A percentile compares a stretch with the other conserved stretches of the same genome.
Evolutionary conservation across 2,329 filamentous ascomycete species (phyloP).

Genomic region (Cadophora luteo-olivacea): DNA sequence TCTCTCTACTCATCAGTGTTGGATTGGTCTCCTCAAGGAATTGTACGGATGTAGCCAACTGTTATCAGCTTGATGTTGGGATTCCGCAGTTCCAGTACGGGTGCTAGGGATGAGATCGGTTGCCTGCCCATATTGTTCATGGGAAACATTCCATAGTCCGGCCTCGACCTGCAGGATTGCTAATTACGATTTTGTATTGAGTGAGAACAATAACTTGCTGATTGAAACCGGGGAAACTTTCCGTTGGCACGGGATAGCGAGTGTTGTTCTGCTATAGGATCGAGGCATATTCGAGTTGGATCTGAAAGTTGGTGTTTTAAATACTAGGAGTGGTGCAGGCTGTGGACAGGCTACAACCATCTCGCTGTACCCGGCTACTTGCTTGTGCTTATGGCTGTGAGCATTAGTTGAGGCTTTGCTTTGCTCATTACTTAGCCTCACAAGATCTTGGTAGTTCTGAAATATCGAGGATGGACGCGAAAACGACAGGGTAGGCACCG

Average conservation of each 20-base stretch:
- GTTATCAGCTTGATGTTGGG: no score
- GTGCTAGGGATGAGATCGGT: no score
- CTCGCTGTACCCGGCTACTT: not conserved
- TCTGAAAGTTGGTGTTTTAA: not conserved
- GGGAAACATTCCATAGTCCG: no score
- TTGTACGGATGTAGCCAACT: not conserved
- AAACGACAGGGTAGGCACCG: not conserved
- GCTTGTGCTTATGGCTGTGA: no score
- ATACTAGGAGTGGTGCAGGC: not conserved
- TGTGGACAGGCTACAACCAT: not conserved
- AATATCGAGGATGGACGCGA: not conserved
- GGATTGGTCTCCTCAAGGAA: no score
- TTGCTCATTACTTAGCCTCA: not conserved
- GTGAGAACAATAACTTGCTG: not conserved
- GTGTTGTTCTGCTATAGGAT: not conserved
- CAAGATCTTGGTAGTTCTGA: not conserved
- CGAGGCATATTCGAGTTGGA: not conserved
- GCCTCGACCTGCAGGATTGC: not conserved
- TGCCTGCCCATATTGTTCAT: no score
- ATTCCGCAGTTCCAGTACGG: no score
- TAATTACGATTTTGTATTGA: not conserved
- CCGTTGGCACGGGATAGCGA: not conserved
- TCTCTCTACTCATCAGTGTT: not conserved
- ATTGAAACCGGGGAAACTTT: not conserved
- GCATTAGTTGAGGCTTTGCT: no score